Evolutionary conservation across 2,329 filamentous ascomycete genomes (phyloP), one percentile per base, ranked within the genome.

Genomic region (Aspergillus floridensis): DNA sequence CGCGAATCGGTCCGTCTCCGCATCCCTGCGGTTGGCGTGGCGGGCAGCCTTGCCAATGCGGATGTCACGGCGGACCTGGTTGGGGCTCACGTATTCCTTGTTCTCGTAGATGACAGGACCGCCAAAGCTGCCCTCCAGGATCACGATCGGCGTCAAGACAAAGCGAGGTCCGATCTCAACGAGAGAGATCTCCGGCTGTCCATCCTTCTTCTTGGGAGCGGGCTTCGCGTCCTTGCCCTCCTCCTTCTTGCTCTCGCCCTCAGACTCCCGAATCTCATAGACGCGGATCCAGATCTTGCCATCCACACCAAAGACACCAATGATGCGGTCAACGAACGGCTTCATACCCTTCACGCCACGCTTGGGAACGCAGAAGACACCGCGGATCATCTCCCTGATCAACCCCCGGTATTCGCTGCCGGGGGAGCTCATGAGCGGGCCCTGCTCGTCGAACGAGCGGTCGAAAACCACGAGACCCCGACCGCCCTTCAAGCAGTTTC

Each of bases 101-200:
- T 98, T 98, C 82, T 98, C 92, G 79, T 96, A 99, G 72, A 99
- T 96, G 65, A 98, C 92, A 3, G 95, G 93, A 0, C 95, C 95
- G 56, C 93, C 93, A 68, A 99, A 98, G 62, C 90, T 93, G 48
- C 92, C 92, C 75, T 99, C 95, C 68, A 96, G 87, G 66, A 98
- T 96, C 59, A 98, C 88, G 65, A 97, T 97, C 0, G 95, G 93
- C 26, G 92, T 97, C 53, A 97, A 81, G 31, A 97, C 92, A 67
- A 97, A 93, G 49, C 95, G 86, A 0, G 95, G 95, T 0, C 95
- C 95, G 63, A 99, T 96, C 77, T 99, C 95, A 1, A 97, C 86
- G 24, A 99, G 83, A 60, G 84, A 89, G 63, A 98, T 81, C 65
- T 96, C 90, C 5, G 90, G 91, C 61, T 90, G 87, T 11, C 75